A percentile compares a stretch with the other conserved stretches of the same genome.
These are phyloP conservation scores for Glaciozyma antarctica DNA, from an alignment of 768 basidiomycete species.

Conservation along the genomic window DNA sequence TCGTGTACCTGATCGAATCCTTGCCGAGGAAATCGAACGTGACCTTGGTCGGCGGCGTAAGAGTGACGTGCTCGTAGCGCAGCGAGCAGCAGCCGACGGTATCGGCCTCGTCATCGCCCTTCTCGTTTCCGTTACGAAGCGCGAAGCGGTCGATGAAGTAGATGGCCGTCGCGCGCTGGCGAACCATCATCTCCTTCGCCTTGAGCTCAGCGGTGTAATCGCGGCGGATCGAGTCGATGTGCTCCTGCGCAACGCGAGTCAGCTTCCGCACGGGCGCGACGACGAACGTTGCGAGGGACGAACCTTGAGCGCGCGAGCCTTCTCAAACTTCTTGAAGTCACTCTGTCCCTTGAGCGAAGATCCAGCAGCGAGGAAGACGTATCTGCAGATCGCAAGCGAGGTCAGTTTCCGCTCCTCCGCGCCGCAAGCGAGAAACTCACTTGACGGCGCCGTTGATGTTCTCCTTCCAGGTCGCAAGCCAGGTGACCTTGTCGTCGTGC, in stretches of 20 bases:
- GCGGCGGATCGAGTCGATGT: slow-evolving; percentile 80
- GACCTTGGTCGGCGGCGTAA: slow-evolving; percentile 75
- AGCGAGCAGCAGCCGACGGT: slow-evolving; percentile 98
- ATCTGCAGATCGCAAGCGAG: slow-evolving; percentile 57
- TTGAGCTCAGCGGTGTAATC: slow-evolving; percentile 78
- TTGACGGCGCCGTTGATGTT: slow-evolving; percentile 70
- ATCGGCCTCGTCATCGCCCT: slow-evolving; percentile 98
- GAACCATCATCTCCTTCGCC: slow-evolving; percentile 83
- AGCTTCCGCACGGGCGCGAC: background rate
- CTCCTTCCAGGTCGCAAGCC: slow-evolving; percentile 98
- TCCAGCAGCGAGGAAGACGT: slow-evolving; percentile 95
- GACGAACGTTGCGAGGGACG: slow-evolving; percentile 11
- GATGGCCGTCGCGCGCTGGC: slow-evolving; percentile 97
- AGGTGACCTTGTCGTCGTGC: slow-evolving; percentile 94
- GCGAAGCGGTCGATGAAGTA: slow-evolving; percentile 97
- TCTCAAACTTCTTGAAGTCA: slow-evolving; percentile 96
- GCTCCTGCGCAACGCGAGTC: slow-evolving; percentile 48
- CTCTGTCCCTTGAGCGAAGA: slow-evolving; percentile 97
- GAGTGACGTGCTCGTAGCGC: slow-evolving; percentile 90
- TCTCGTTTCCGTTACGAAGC: slow-evolving; percentile 97
- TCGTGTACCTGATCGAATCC: slow-evolving; percentile 96
- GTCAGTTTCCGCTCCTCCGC: background rate
- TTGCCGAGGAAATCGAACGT: slow-evolving; percentile 97
- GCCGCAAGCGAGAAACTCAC: slow-evolving; percentile 2
- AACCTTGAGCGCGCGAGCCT: slow-evolving; percentile 91